Conservation (phyloP, 148 eudicot species). For the Dianthus caryophyllus region DNA sequence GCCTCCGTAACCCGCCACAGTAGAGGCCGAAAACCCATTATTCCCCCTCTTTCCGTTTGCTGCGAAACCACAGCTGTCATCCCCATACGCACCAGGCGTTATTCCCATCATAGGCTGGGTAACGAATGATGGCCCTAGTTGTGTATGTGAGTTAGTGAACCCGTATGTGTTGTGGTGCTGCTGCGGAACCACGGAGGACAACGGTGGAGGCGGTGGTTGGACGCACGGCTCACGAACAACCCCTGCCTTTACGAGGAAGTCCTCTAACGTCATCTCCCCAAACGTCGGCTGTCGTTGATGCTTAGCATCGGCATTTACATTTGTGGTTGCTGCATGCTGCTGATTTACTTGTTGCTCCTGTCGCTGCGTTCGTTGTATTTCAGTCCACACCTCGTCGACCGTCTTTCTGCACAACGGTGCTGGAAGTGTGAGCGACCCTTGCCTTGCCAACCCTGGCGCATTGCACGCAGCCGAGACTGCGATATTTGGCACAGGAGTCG, state of each 20-base stretch:
- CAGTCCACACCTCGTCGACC: slow-evolving; percentile 91
- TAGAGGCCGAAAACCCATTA: slow-evolving; percentile 33
- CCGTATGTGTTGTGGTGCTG: slow-evolving; percentile 39
- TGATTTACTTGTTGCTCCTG: slow-evolving; percentile 20
- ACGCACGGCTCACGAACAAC: slow-evolving; percentile 54
- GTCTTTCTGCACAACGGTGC: slow-evolving; percentile 64
- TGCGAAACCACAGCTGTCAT: slow-evolving; percentile 33
- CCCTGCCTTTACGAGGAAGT: slow-evolving; percentile 77
- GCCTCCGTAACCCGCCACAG: slow-evolving; percentile 37
- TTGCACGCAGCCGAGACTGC: slow-evolving; percentile 9
- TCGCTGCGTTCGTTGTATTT: slow-evolving; percentile 53
- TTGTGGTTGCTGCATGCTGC: neutral
- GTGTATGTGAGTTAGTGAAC: slow-evolving; percentile 17
- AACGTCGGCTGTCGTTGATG: slow-evolving; percentile 60
- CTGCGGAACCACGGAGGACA: neutral
- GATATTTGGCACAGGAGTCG: slow-evolving; percentile 10
- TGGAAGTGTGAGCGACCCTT: slow-evolving; percentile 73
- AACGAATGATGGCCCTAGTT: slow-evolving; percentile 30
- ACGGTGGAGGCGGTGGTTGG: slow-evolving; percentile 5
- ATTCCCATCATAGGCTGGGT: slow-evolving; percentile 26
- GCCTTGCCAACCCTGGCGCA: slow-evolving; percentile 49
- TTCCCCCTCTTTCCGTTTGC: slow-evolving; percentile 39
- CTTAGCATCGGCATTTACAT: slow-evolving; percentile 26
- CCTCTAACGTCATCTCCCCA: slow-evolving; percentile 93
- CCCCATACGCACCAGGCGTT: slow-evolving; percentile 10